phyloP scores from a whole-genome alignment of 331 rosid species.

The Malus hybrid region DNA sequence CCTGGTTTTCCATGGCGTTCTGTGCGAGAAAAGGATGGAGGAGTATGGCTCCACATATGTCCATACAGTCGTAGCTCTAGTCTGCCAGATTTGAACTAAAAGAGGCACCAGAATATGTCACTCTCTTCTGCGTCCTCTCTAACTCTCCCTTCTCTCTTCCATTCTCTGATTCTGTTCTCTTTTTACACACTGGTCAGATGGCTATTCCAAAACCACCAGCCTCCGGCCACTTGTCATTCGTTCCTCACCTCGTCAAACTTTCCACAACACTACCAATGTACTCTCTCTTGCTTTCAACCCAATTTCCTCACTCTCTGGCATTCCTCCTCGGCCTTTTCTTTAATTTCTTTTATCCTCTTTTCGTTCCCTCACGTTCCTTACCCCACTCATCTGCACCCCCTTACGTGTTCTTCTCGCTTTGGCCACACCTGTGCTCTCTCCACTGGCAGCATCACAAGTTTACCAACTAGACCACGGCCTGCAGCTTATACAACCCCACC shows the following conservation, averaged over 20 bases:
- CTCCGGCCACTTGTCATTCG: constrained; percentile 34
- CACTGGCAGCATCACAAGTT: constrained; percentile 12
- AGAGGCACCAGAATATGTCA: neutral
- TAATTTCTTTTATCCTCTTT: neutral
- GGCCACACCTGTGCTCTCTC: constrained; percentile 18
- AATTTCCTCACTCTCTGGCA: neutral
- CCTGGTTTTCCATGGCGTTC: constrained; percentile 12
- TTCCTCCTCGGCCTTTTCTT: neutral
- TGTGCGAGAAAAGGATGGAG: neutral
- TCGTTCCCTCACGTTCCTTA: neutral
- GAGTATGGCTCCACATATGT: neutral
- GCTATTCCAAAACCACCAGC: constrained; percentile 32
- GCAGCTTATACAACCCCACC: constrained; percentile 6
- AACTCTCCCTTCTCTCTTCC: neutral
- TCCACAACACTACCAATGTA: neutral
- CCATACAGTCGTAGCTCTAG: neutral
- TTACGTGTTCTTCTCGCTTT: constrained; percentile 17
- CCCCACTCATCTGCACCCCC: neutral
- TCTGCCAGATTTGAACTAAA: constrained; percentile 13
- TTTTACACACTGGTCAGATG: constrained; percentile 16
- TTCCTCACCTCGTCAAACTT: constrained; percentile 14
- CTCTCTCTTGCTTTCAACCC: neutral
- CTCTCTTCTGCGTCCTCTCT: neutral
- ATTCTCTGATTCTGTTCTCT: neutral
- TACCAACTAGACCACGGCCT: neutral